phyloP scores from a whole-genome alignment of 176 grass and related monocot species.

The Themeda triandra region DNA sequence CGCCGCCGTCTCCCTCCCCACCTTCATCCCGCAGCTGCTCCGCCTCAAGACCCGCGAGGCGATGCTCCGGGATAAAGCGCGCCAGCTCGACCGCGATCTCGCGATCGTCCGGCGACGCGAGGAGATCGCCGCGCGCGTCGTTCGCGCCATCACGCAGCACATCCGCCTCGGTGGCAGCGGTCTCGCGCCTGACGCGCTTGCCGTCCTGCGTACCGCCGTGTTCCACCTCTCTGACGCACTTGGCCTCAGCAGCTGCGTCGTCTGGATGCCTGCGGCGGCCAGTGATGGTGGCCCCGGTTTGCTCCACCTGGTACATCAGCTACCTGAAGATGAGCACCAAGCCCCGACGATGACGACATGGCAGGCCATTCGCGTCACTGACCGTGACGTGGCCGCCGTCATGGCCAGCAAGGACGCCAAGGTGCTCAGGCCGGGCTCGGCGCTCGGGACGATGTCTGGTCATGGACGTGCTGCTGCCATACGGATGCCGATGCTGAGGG shows the following conservation, averaged over 20 bases:
- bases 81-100: constrained; percentile 51
- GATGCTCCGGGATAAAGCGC: constrained; percentile 54
- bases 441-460: constrained; percentile 10
- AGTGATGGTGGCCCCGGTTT: not conserved
- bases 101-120: constrained; percentile 47
- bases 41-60: constrained; percentile 59
- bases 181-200: constrained; percentile 19
- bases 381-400: constrained; percentile 51
- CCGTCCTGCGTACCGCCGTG: constrained; percentile 62
- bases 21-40: constrained; percentile 66
- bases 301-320: constrained; percentile 47
- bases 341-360: not conserved
- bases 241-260: constrained; percentile 47
- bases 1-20: constrained; percentile 49
- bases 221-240: constrained; percentile 67
- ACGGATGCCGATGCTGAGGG: constrained; percentile 54
- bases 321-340: not conserved
- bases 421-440: constrained; percentile 43
- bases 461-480: constrained; percentile 43
- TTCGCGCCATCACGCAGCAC: constrained; percentile 51
- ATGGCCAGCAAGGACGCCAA: constrained; percentile 37
- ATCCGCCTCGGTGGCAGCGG: not conserved
- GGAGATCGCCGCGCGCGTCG: constrained; percentile 55
- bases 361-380: not conserved
- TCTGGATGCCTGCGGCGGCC: constrained; percentile 58